These are phyloP conservation scores for Melastoma candidum DNA, from an alignment of 441 rosid species.

Conservation along the genomic window DNA sequence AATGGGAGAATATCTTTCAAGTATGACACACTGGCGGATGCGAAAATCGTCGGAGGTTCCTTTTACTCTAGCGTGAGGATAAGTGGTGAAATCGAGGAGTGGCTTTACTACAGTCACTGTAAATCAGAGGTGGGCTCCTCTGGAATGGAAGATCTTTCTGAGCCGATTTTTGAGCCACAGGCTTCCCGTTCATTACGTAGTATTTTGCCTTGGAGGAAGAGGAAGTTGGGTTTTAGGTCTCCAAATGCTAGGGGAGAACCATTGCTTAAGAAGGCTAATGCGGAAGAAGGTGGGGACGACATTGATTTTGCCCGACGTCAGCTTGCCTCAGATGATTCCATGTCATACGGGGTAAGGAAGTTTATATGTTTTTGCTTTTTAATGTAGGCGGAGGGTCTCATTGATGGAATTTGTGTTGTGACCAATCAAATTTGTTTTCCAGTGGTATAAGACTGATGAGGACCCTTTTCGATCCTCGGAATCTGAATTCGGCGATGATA, in stretches of 20 bases:
- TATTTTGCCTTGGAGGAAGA: conserved; percentile 76
- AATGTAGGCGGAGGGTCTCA: neutral
- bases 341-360: conserved; percentile 42
- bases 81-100: too few species aligned
- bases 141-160: too few species aligned
- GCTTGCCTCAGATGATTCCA: conserved; percentile 66
- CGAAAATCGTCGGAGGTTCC: too few species aligned
- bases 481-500: conserved; percentile 82
- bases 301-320: conserved; percentile 87
- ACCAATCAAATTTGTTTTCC: conserved; percentile 18
- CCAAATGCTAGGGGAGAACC: conserved; percentile 83
- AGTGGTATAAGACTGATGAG: conserved; percentile 54
- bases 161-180: too few species aligned
- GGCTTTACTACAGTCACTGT: too few species aligned
- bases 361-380: neutral
- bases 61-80: too few species aligned
- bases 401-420: neutral
- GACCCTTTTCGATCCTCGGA: conserved; percentile 47
- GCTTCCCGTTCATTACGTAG: conserved; percentile 38
- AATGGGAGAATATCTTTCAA: too few species aligned
- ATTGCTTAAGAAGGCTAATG: conserved; percentile 69
- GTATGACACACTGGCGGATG: too few species aligned
- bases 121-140: too few species aligned
- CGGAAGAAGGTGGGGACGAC: conserved; percentile 94
- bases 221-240: conserved; percentile 75